Base-by-base conservation (phyloP, 1,284 basidiomycete genomes). In the Ustilago xerochloae region DNA sequence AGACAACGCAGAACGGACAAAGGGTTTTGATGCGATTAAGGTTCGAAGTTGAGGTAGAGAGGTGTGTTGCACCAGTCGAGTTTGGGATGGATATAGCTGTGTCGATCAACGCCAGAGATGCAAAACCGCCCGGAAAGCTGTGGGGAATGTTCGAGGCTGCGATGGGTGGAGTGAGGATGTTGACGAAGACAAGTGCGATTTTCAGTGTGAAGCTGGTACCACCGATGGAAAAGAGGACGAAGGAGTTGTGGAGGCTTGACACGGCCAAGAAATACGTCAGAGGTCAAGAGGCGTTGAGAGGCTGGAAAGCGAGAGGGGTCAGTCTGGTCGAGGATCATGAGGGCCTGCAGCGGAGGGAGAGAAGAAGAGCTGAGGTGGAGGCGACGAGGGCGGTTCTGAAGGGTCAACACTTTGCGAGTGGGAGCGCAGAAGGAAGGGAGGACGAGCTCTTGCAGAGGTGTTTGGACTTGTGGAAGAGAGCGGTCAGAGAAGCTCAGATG, bases 241-340 rank as follows among this genome's bases (percentile, higher is more conserved):
- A 90, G 81, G 95, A 98, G 67, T 87, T 98, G 12, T 98, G 96
- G 95, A 88, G 94, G 50, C 87, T 98, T 53, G 94, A 98, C 86
- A 98, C 96, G 1, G 90, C 92, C 16, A 91, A 92, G 83, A 95
- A 93, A 84, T 96, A 95, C 83, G 93, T 99, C 0, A 88, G 91
- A 24, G 94, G 95, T 2, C 94, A 98, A 82, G 94, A 97, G 80
- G 86, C 88, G 3, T 87, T 98, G 26, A 90, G 89, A 4, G 77
- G 78, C 1, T 98, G 96, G 95, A 91, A 90, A 76, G 90, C 95
- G 38, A 88, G 95, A 28, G 93, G 94, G 6, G 88, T 97, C 10
- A 91, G 90, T 1, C 89, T 94, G 9, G 91, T 99, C 20, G 90
- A 93, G 64, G 96, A 97, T 80, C 92, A 93, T 81, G 88, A 87